Evolutionary conservation across 2,329 filamentous ascomycete genomes (phyloP).

Genomic region (Mollisiaceae sp.): DNA sequence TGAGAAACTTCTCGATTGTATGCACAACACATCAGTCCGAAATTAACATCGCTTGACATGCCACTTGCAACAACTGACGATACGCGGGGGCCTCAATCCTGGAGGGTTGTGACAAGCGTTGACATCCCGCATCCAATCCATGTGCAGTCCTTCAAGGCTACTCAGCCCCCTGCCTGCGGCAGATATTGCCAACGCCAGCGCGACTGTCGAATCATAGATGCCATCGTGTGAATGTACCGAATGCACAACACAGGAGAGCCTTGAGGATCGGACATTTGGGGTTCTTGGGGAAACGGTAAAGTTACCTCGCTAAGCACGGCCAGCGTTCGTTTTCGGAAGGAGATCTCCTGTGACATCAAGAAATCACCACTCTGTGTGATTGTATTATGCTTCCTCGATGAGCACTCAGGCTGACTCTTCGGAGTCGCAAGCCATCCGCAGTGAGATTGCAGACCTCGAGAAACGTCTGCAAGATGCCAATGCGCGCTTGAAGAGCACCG

Average conservation of each 20-base stretch:
- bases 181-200: not conserved
- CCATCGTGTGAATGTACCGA: not conserved
- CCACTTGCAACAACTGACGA: conserved; percentile 3
- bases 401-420: conserved; percentile 30
- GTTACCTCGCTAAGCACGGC: conserved; percentile 11
- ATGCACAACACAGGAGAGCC: not conserved
- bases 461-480: conserved; percentile 47
- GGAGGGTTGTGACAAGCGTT: not conserved
- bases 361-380: not conserved
- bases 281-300: not conserved
- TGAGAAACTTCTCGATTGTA: conserved; percentile 9
- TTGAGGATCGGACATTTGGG: not conserved
- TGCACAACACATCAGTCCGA: not conserved
- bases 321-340: not conserved
- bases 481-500: conserved; percentile 48
- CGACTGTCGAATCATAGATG: not conserved
- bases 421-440: conserved; percentile 43
- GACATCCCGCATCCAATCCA: not conserved
- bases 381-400: conserved; percentile 34
- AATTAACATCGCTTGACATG: conserved; percentile 3
- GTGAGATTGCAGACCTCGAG: conserved; percentile 66
- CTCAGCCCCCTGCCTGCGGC: conserved; percentile 9
- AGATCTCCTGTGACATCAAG: not conserved
- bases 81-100: not conserved
- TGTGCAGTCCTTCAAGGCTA: conserved; percentile 6